Evolutionary conservation across 345 rosid species (phyloP), one percentile per base, ranked within the genome.

Genomic region (Rhodomyrtus tomentosa): DNA sequence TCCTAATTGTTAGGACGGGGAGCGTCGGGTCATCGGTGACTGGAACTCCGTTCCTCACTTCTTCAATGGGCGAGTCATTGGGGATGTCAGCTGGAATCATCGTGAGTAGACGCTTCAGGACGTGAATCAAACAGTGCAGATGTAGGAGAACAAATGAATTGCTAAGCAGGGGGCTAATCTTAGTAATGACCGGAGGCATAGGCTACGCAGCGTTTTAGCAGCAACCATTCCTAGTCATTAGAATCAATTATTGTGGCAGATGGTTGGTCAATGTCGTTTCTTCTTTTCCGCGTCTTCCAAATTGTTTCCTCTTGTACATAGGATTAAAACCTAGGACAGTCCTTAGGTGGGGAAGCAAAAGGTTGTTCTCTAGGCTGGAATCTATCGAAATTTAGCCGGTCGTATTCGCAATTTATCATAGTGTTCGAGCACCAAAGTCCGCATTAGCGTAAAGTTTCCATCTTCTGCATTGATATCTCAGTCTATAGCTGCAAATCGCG

Each of bases 1-100:
- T 88, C 81, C 92, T 84, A 12, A 92, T 80, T 18, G 92, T 92
- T n/a, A 92, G 82, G 27, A 73, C 90, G 1, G 90, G 85, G 49
- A 76, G 72, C 2, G 85, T 83, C 0, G 94, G 89, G 48, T 92
- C 94, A 27, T 92, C 91, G 0, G 86, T 84, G 82, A 83, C 87
- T 1, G 93, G 91, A 49, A 91, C 90, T 2, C 88, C 87, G 5
- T 90, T 88, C 87, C 90, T 86, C 18, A 89, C 90, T 83, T 90
- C 56, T 81, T 87, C 91, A 1, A 89, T 84, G 5, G 93, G 93
- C 81, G 55, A 79, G 55, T 89, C 90, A 32, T 87, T 45, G 25
- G 45, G 45, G 20, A 36, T 68, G 45, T 18, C 79, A 18, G 79
- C 79, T 68, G 79, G 13, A 68, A 68, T 36, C 45, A 68, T 68